phyloP scores from a whole-genome alignment of 306 rosid genomes.

The Gleditsia sinensis region DNA sequence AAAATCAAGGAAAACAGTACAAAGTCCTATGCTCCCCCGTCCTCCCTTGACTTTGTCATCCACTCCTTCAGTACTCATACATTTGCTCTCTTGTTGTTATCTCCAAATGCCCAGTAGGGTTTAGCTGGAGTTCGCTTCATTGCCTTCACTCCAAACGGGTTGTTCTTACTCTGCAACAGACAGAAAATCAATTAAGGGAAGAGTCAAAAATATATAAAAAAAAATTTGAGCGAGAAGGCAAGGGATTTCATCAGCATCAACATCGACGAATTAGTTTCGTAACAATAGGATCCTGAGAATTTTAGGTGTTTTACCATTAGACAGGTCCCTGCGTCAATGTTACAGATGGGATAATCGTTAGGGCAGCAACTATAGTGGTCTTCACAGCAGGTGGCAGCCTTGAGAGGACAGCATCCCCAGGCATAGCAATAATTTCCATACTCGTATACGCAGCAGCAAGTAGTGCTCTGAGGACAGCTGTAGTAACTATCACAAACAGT shows the following conservation, averaged over 20 bases:
- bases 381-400: slow-evolving; percentile 89
- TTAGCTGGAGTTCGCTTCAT: slow-evolving; percentile 73
- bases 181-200: slow-evolving; percentile 13
- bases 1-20: slow-evolving; percentile 17
- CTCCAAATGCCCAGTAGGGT: slow-evolving; percentile 52
- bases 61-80: slow-evolving; percentile 46
- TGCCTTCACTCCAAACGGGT: slow-evolving; percentile 82
- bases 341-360: slow-evolving; percentile 70
- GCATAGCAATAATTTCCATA: slow-evolving; percentile 54
- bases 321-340: slow-evolving; percentile 60
- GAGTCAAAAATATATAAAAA: no score
- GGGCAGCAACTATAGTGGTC: slow-evolving; percentile 96
- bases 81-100: slow-evolving; percentile 43
- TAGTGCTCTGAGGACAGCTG: slow-evolving; percentile 54
- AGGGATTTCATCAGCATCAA: background rate
- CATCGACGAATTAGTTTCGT: background rate
- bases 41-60: slow-evolving; percentile 37
- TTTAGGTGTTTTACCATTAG: slow-evolving; percentile 47
- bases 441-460: slow-evolving; percentile 84
- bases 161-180: slow-evolving; percentile 64
- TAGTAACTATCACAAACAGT: slow-evolving; percentile 70
- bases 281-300: background rate
- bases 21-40: slow-evolving; percentile 32
- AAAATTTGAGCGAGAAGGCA: no score
- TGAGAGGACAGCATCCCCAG: slow-evolving; percentile 99